Base-by-base conservation (phyloP, 1,284 basidiomycete species). In the Sporisorium exsertum region DNA sequence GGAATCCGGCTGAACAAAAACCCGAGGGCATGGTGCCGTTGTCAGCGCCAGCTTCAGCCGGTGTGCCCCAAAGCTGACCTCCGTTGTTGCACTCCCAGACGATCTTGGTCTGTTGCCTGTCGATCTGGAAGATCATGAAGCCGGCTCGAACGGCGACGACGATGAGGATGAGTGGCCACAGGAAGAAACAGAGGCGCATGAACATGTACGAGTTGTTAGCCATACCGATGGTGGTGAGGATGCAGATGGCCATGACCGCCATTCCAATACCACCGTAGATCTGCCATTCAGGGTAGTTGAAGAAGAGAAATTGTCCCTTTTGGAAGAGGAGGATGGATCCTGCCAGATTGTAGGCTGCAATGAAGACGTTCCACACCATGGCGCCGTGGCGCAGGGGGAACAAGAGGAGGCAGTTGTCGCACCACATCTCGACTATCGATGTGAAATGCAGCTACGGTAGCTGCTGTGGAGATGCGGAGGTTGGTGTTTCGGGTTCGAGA, bases 201-300 rank as follows among this genome's bases (percentile, higher is more conserved):
- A 90, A 92, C 81, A 90, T 89, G 87, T 91, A 92, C 86, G 89
- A 86, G 77, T 91, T 91, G 85, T 91, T 92, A 51, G 89, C 90
- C 59, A 92, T 88, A 37, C 91, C 91, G 65, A 91, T 84, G 75
- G 90, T 87, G 65, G 88, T 90, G 77, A 92, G 87, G 59, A 90
- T 79, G 62, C 91, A 90, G 72, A 88, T 84, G 32, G 87, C 86
- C 72, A 87, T 90, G 53, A 92, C 88, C 50, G 85, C 89, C 77
- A 93, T 84, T 43, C 89, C 89, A 77, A 92, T 90, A 73, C 91
- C 91, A 67, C 92, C 91, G 78, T 92, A 92, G 78, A 93, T 91
- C 86, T 90, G 88, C 56, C 60, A 74, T 68, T 93, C 91, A 42
- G 91, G 91, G 83, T 87, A 91, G 62, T 88, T 79, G 86, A 93